These are phyloP conservation scores for Marchantia polymorpha DNA, from an alignment of 225 moss, liverwort and hornwort genomes.

Conservation along the genomic window DNA sequence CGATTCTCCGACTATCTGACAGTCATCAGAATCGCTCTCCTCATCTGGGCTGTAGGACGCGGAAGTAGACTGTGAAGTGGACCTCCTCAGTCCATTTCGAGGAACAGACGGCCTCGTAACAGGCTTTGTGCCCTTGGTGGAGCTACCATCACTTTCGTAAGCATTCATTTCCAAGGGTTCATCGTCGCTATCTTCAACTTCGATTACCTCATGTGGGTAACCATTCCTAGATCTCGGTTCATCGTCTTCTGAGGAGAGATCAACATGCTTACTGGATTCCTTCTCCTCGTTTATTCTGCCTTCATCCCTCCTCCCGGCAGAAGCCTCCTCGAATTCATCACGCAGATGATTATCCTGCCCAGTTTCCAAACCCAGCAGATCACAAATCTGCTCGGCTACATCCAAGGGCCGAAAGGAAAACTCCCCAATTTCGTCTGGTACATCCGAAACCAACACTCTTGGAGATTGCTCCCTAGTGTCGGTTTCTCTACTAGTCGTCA, in stretches of 20 bases:
- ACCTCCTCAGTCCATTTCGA: constrained; percentile 5
- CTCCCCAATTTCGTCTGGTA: background rate
- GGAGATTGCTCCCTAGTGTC: background rate
- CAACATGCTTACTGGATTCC: constrained; percentile 5
- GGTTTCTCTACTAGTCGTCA: background rate
- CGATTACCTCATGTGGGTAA: constrained; percentile 20
- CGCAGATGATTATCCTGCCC: background rate
- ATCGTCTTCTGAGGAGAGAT: constrained; percentile 13
- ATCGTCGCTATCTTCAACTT: constrained; percentile 38
- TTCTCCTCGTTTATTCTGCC: background rate
- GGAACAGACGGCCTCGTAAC: background rate
- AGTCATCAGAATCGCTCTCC: constrained; percentile 44
- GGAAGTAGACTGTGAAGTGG: constrained; percentile 25
- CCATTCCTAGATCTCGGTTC: constrained; percentile 5
- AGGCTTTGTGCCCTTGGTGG: constrained; percentile 29
- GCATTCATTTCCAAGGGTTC: constrained; percentile 11
- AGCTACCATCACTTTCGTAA: constrained; percentile 37
- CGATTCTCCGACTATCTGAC: constrained; percentile 18
- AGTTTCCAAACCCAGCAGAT: background rate
- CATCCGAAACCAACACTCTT: background rate
- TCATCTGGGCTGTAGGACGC: constrained; percentile 30
- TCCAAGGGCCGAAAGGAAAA: background rate
- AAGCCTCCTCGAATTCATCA: background rate
- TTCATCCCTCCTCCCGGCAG: background rate
- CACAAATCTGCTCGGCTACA: background rate